Evolutionary conservation across 2,329 filamentous ascomycete genomes (phyloP), one percentile per base, ranked within the genome.

Genomic region (Coniochaeta ligniaria): DNA sequence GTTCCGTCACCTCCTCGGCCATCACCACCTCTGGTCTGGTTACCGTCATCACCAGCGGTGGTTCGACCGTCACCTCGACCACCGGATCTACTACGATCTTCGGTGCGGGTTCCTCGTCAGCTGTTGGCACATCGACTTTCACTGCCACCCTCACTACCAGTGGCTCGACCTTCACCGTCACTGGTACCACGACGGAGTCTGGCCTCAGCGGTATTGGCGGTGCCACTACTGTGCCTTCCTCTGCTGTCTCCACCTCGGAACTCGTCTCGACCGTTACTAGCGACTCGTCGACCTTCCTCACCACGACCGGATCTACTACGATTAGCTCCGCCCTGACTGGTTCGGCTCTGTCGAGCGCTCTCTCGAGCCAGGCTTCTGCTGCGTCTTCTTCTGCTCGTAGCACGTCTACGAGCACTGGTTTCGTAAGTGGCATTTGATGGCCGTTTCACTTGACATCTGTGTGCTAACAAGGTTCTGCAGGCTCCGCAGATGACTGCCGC

Each of bases 401-500:
- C 59, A 52, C 61, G 52, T 64, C 59, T 60, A 64, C 66, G 60
- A 66, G 66, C 64, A 62, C 28, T 31, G 28, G 56, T 54, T 68
- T 60, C 57, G 73, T 71, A 67, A 66, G 71, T 65, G 16, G 16
- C 22, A 6, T 26, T 6, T n/a, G 2, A 22, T 2, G n/a, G 24
- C 1, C 5, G 5, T 43, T 17, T 28, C 2, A 6, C 14, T 2
- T 28, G 16, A 11, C 4, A n/a, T 52, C 1, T 31, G 3, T 7
- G 14, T 26, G 24, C 63, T 66, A 61, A 67, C 60, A 41, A 38
- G 31, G 11, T 24, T 8, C 24, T 3, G 28, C 55, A 73, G 71
- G 70, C 66, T 58, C 70, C 77, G 47, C 73, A 77, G 61, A 71
- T 72, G 67, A 80, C 80, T 57, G 77, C 75, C 60, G 79, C 75